Evolutionary conservation across 148 eudicot genomes (phyloP).

Genomic region (Cornus kousa): DNA sequence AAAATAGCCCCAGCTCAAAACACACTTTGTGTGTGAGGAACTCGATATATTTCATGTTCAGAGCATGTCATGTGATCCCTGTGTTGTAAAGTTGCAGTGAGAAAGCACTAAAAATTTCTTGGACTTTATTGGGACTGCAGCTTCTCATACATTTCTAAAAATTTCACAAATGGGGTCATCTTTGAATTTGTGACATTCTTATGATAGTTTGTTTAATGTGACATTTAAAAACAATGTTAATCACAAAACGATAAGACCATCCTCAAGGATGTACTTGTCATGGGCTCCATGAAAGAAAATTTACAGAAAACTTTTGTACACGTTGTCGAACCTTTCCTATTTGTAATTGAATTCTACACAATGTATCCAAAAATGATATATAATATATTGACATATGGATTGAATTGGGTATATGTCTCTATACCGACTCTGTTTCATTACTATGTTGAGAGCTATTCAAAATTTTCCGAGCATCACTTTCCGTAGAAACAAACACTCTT

Average conservation of each 20-base stretch:
- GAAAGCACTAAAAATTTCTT: background rate
- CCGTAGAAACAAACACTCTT: too few species aligned
- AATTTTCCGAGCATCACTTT: background rate
- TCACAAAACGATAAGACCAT: background rate
- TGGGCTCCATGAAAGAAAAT: background rate
- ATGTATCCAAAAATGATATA: background rate
- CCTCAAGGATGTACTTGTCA: background rate
- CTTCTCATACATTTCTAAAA: background rate
- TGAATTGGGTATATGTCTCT: too few species aligned
- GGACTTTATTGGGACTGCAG: background rate
- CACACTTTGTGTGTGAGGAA: too few species aligned
- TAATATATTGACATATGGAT: background rate
- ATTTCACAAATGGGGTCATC: background rate
- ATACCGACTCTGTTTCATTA: background rate
- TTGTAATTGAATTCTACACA: background rate
- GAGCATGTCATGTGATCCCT: too few species aligned
- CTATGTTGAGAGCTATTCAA: background rate
- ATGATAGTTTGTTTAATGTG: background rate
- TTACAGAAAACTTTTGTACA: background rate
- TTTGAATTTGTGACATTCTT: background rate
- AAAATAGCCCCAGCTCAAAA: too few species aligned
- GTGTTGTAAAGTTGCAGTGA: too few species aligned
- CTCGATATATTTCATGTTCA: too few species aligned
- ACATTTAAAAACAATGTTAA: background rate
- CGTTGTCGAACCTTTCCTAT: background rate